Evolutionary conservation across 768 basidiomycete genomes (phyloP).

Genomic region (Lentinula sp.): DNA sequence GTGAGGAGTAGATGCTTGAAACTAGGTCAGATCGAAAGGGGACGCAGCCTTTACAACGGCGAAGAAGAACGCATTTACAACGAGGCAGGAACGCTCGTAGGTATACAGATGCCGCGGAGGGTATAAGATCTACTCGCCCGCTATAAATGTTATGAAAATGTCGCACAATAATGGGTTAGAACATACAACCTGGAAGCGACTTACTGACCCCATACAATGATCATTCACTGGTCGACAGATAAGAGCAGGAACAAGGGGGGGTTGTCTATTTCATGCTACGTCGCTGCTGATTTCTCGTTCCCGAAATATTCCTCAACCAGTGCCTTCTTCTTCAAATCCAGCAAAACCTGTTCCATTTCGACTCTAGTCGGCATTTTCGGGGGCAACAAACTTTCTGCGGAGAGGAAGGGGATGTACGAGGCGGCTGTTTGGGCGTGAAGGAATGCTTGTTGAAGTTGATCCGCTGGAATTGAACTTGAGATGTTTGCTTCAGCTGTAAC

Average conservation of each 20-base stretch:
- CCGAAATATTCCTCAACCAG: conserved; percentile 73
- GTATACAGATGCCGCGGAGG: too few relatives aligned
- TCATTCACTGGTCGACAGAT: too few relatives aligned
- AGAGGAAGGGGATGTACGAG: conserved; percentile 69
- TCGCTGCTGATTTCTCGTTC: conserved; percentile 17
- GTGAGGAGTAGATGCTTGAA: too few relatives aligned
- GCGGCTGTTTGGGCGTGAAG: conserved; percentile 54
- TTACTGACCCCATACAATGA: too few relatives aligned
- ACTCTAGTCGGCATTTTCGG: conserved; percentile 70
- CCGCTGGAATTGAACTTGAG: not conserved
- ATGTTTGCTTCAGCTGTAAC: conserved; percentile 15
- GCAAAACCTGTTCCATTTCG: conserved; percentile 74
- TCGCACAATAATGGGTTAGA: too few relatives aligned
- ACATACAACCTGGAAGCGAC: too few relatives aligned
- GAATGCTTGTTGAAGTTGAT: conserved; percentile 14
- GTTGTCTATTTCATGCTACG: conserved; percentile 9
- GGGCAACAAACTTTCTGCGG: conserved; percentile 62
- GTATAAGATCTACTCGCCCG: too few relatives aligned
- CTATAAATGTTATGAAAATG: too few relatives aligned
- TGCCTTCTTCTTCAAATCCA: conserved; percentile 74
- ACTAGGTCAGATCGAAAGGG: too few relatives aligned
- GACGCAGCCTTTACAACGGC: too few relatives aligned
- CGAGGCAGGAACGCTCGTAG: too few relatives aligned
- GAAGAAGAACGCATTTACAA: too few relatives aligned
- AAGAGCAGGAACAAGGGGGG: not conserved